Percentiles rank a stretch among this genome's conserved stretches.
phyloP scores from a whole-genome alignment of 2,329 filamentous ascomycete species.

The Sporothrix brasiliensis region DNA sequence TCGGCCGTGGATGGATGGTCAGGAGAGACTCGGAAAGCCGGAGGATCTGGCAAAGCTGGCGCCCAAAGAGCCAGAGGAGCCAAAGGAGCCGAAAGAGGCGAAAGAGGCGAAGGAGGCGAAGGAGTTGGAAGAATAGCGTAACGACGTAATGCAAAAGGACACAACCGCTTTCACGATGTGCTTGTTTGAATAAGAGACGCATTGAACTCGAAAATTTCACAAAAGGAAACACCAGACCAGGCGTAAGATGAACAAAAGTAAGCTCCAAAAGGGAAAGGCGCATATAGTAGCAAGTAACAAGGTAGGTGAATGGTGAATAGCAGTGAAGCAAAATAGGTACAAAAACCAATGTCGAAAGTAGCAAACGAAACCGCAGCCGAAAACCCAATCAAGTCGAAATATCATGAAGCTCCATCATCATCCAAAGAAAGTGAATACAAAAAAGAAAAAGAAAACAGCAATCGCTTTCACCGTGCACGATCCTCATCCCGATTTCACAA shows the following conservation, averaged over 20 bases:
- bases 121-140: neutral
- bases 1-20: conserved; percentile 80
- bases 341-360: conserved; percentile 5
- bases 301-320: neutral
- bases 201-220: neutral
- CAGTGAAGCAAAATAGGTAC: neutral
- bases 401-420: conserved; percentile 24
- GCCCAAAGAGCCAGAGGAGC: neutral
- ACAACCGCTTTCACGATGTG: conserved; percentile 16
- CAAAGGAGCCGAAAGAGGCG: too few relatives aligned
- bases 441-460: neutral
- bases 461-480: neutral
- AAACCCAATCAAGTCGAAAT: conserved; percentile 18
- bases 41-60: conserved; percentile 20
- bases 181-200: neutral
- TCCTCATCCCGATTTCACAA: neutral
- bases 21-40: conserved; percentile 62
- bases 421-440: conserved; percentile 3
- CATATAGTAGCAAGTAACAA: conserved; percentile 1
- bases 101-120: too few relatives aligned
- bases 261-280: neutral
- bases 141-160: conserved; percentile 3
- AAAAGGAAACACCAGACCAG: neutral
- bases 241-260: neutral
- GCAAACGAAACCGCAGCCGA: neutral